Conservation (phyloP, 176 grass and related monocot species). For the Eleusine coracana region DNA sequence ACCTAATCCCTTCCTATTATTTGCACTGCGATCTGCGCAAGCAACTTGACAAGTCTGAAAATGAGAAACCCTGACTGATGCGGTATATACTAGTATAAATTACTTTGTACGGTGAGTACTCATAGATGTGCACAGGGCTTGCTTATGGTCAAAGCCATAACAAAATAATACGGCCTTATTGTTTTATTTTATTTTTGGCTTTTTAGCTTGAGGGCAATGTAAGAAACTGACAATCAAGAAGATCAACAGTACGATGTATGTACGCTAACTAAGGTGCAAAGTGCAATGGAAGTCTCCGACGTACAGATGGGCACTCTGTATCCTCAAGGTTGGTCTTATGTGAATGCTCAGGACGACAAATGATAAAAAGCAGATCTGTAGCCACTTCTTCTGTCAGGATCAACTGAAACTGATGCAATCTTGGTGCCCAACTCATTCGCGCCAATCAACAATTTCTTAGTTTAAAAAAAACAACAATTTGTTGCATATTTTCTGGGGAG, state of each 20-base stretch:
- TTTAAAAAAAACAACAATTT: too few species aligned
- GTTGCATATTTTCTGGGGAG: not conserved
- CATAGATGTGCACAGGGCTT: constrained; percentile 4
- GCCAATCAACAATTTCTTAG: not conserved
- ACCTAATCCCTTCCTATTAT: constrained; percentile 30
- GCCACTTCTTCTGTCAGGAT: constrained; percentile 6
- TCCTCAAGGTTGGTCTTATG: constrained; percentile 4
- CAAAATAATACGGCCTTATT: constrained; percentile 7
- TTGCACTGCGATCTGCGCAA: constrained; percentile 5
- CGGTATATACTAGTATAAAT: not conserved
- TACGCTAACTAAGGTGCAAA: constrained; percentile 13
- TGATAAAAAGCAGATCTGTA: not conserved
- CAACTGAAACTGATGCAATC: not conserved
- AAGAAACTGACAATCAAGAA: constrained; percentile 6
- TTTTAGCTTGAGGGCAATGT: not conserved
- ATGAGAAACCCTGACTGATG: constrained; percentile 2
- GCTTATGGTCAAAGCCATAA: not conserved
- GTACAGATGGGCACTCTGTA: constrained; percentile 27
- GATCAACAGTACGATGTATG: constrained; percentile 29
- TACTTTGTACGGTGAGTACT: not conserved
- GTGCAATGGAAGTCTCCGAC: not conserved
- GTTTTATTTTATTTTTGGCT: not conserved
- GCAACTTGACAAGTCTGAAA: constrained; percentile 13
- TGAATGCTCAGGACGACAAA: not conserved
- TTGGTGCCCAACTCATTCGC: not conserved